A percentile compares a stretch with the other conserved stretches of the same genome.
Conservation (phyloP, 2,329 filamentous ascomycete genomes). For the Fusarium miscanthi region DNA sequence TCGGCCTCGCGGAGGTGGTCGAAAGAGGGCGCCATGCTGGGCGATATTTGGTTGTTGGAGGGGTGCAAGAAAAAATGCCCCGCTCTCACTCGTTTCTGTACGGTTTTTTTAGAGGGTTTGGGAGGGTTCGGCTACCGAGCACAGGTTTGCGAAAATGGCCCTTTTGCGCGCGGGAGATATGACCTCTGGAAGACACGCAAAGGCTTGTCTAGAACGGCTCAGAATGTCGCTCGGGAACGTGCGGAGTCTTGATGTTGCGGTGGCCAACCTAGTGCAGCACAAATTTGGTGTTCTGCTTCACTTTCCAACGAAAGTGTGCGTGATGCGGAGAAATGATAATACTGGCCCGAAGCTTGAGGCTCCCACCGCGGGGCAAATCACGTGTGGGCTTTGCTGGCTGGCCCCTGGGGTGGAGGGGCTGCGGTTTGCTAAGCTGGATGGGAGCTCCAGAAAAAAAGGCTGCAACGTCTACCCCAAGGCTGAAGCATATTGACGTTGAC, state of each 20-base stretch:
- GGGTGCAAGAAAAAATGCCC: constrained; percentile 53
- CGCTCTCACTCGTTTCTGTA: constrained; percentile 47
- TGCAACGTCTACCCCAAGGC: constrained; percentile 46
- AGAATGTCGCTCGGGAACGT: constrained; percentile 42
- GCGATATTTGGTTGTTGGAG: constrained; percentile 48
- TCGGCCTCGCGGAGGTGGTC: constrained; percentile 93
- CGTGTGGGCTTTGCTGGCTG: constrained; percentile 43
- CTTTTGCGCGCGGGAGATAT: constrained; percentile 38
- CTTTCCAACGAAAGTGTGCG: constrained; percentile 54
- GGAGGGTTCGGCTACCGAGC: constrained; percentile 32
- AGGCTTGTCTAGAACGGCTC: constrained; percentile 38
- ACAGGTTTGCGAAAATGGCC: constrained; percentile 29
- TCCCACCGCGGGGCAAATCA: constrained; percentile 55
- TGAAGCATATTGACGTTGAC: constrained; percentile 45
- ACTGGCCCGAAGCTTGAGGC: constrained; percentile 46
- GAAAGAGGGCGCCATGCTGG: constrained; percentile 89
- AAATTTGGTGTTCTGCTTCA: constrained; percentile 55
- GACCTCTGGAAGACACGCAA: constrained; percentile 36
- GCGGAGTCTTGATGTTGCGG: constrained; percentile 45
- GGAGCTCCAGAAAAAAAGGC: constrained; percentile 48
- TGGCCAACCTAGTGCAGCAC: constrained; percentile 45
- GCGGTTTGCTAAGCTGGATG: constrained; percentile 42
- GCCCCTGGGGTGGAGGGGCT: constrained; percentile 44
- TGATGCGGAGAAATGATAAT: constrained; percentile 54
- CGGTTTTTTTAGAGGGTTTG: constrained; percentile 34